phyloP scores from a whole-genome alignment of 106 monocot species.

The Acorus gramineus region DNA sequence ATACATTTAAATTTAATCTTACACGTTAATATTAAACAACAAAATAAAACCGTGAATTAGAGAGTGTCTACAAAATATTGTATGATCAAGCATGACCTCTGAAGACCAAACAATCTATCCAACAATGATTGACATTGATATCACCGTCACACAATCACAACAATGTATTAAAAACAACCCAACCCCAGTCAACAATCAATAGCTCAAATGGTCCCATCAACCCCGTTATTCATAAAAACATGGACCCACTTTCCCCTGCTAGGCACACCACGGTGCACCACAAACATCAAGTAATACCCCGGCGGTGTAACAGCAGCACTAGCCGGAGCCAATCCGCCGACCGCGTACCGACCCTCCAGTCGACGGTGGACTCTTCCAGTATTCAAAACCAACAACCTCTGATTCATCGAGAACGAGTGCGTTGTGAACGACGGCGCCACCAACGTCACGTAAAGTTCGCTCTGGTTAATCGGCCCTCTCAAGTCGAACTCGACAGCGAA shows the following conservation, averaged over 20 bases:
- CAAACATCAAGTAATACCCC: constrained; percentile 14
- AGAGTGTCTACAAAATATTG: too few relatives aligned
- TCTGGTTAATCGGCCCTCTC: neutral
- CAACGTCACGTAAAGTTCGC: constrained; percentile 3
- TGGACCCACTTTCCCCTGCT: constrained; percentile 6
- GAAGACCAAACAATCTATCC: too few relatives aligned
- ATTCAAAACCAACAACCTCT: constrained; percentile 9
- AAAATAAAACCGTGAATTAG: too few relatives aligned
- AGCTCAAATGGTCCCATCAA: neutral
- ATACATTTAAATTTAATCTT: too few relatives aligned
- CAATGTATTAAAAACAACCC: too few relatives aligned
- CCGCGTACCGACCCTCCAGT: neutral
- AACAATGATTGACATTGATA: too few relatives aligned
- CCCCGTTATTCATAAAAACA: neutral
- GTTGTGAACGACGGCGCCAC: constrained; percentile 9
- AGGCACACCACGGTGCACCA: constrained; percentile 11
- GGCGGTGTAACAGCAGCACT: constrained; percentile 1
- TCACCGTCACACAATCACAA: too few relatives aligned
- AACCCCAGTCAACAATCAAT: too few relatives aligned
- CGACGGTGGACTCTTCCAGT: neutral
- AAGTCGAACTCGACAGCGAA: neutral
- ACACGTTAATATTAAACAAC: too few relatives aligned
- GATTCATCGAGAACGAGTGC: constrained; percentile 15
- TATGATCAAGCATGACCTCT: too few relatives aligned
- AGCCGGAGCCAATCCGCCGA: neutral